phyloP scores from a whole-genome alignment of 2,329 filamentous ascomycete species.

The Fusarium sp. region DNA sequence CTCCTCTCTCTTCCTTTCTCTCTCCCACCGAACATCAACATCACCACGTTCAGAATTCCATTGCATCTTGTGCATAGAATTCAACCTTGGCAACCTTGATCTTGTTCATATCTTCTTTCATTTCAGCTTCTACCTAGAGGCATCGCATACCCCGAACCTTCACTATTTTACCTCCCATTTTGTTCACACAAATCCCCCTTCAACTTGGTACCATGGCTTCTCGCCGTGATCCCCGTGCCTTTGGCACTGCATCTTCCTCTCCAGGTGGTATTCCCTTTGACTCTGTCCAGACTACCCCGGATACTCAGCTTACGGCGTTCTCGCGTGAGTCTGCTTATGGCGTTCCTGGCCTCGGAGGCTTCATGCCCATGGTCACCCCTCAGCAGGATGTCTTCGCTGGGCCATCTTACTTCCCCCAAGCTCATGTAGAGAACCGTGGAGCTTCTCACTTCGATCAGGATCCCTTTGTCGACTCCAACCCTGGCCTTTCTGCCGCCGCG shows the following conservation, averaged over 20 bases:
- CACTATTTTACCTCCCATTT: constrained; percentile 34
- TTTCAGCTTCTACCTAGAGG: constrained; percentile 27
- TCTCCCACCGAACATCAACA: constrained; percentile 30
- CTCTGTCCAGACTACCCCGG: constrained; percentile 73
- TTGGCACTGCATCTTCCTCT: constrained; percentile 60
- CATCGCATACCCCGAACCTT: constrained; percentile 16
- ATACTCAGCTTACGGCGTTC: constrained; percentile 73
- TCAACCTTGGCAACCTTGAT: constrained; percentile 37
- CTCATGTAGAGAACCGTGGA: constrained; percentile 17
- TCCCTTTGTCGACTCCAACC: constrained; percentile 65
- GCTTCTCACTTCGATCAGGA: constrained; percentile 59
- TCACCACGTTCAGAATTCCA: constrained; percentile 28
- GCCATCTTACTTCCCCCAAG: constrained; percentile 35
- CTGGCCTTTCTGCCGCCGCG: constrained; percentile 72
- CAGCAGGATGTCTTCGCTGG: too few relatives aligned
- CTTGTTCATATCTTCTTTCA: constrained; percentile 28
- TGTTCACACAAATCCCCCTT: constrained; percentile 21
- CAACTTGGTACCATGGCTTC: constrained; percentile 55
- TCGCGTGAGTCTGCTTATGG: constrained; percentile 63
- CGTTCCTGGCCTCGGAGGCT: constrained; percentile 21
- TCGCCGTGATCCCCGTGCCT: constrained; percentile 56
- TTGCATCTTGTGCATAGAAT: constrained; percentile 16
- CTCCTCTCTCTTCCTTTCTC: constrained; percentile 9
- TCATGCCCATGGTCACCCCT: not conserved
- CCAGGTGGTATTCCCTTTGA: constrained; percentile 66